phyloP scores from a whole-genome alignment of 495 filamentous ascomycete species.

The Trypethelium eluteriae region DNA sequence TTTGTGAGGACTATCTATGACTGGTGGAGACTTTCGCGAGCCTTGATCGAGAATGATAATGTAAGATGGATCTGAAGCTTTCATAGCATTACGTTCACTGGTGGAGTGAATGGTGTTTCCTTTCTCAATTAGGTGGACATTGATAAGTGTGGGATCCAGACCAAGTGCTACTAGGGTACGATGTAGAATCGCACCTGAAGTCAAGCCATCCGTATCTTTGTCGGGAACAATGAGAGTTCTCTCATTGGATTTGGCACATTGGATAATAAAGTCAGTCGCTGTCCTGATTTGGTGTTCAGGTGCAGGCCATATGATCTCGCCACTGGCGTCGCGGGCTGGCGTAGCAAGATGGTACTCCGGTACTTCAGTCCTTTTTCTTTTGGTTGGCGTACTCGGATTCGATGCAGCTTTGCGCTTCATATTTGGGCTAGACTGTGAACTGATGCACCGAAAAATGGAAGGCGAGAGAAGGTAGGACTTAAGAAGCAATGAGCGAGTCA shows the following conservation, averaged over 20 bases:
- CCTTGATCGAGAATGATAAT: conserved; percentile 57
- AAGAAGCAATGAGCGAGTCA: background rate
- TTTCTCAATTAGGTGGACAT: conserved; percentile 46
- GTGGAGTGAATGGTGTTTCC: conserved; percentile 46
- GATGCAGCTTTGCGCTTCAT: conserved; percentile 7
- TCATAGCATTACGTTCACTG: conserved; percentile 41
- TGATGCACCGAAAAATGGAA: background rate
- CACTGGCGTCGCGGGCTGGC: conserved; percentile 34
- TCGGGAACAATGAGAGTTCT: conserved; percentile 49
- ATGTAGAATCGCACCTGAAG: conserved; percentile 50
- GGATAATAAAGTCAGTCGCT: conserved; percentile 41
- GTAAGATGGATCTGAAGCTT: conserved; percentile 40
- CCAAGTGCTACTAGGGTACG: conserved; percentile 48
- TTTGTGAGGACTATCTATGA: conserved; percentile 38
- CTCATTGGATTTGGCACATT: conserved; percentile 34
- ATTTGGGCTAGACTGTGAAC: background rate
- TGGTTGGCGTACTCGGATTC: conserved; percentile 12
- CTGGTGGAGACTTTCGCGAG: conserved; percentile 41
- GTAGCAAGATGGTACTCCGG: conserved; percentile 35
- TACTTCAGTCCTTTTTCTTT: conserved; percentile 27
- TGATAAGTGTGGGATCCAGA: conserved; percentile 39
- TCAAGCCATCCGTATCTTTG: conserved; percentile 56
- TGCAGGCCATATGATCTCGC: conserved; percentile 49
- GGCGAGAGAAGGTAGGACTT: background rate
- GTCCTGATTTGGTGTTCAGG: conserved; percentile 40